Evolutionary conservation across 2,329 filamentous ascomycete species (phyloP), one percentile per base, ranked within the genome.

Genomic region (Paracamarosporium sp.): DNA sequence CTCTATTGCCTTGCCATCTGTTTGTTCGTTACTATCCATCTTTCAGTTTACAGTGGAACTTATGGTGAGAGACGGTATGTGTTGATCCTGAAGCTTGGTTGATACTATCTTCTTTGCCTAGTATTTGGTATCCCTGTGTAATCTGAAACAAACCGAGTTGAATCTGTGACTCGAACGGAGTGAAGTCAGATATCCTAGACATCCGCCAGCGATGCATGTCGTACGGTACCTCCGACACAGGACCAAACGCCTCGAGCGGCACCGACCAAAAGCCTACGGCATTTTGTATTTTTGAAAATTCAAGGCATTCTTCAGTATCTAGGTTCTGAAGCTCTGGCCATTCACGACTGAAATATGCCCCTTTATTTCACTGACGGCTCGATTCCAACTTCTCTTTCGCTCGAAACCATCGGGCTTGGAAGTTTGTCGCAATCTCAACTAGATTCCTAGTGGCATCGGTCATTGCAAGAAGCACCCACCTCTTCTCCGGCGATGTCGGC

Each of bases 231-330:
- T 59, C 46, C 28, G 45, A 52, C 30, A 59, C 51, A 30, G 38
- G 31, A 38, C 51, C 47, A 30, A 59, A 59, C 9, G 56, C 56
- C 13, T 55, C 56, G 35, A 55, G 22, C 12, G 47, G 56, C 28
- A 59, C 24, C 27, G 46, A 59, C 52, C 52, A 59, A 51, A 59
- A 55, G 15, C 52, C 51, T 43, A 55, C 38, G 17, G 52, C 52
- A 43, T 55, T 59, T 20, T 55, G 52, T 46, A 15, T 59, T 30
- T 40, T 41, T 28, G 50, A 40, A 28, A 58, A 54, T 3, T 58
- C 50, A 20, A 50, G 28, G 30, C 40, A 30, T 31, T 55, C 45
- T 4, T 54, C 45, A 36, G 35, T 45, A 30, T 58, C 56, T 43
- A 51, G 44, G 33, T 54, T 50, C 9, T 4, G 4, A 17, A 40